phyloP scores from a whole-genome alignment of 2,329 filamentous ascomycete genomes.

The Talaromyces sp. region DNA sequence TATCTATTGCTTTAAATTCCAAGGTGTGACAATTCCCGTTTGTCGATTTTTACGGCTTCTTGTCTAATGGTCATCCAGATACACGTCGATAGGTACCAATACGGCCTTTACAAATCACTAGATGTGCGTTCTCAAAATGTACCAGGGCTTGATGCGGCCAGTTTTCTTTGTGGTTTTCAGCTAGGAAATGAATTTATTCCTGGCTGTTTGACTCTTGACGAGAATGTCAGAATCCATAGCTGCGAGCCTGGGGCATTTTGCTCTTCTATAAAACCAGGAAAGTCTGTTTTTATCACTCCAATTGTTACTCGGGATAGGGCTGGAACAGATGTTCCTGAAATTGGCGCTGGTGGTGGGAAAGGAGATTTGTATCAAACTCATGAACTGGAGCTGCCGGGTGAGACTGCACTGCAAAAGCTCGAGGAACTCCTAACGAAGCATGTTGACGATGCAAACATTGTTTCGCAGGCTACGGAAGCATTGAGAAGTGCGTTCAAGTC shows the following conservation, averaged over 20 bases:
- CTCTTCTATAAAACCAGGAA: conserved; percentile 33
- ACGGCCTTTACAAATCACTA: conserved; percentile 64
- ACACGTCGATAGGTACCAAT: conserved; percentile 78
- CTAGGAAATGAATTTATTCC: conserved; percentile 64
- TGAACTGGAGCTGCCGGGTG: conserved; percentile 56
- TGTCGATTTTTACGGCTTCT: neutral
- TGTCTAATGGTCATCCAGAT: conserved; percentile 44
- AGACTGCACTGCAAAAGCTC: conserved; percentile 46
- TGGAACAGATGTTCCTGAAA: conserved; percentile 62
- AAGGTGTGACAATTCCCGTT: conserved; percentile 40
- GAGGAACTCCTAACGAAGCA: conserved; percentile 45
- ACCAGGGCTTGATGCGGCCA: conserved; percentile 51
- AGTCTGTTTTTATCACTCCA: conserved; percentile 70
- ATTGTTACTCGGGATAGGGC: conserved; percentile 58
- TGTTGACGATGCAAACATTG: conserved; percentile 23
- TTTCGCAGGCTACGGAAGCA: conserved; percentile 23
- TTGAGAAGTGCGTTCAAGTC: conserved; percentile 28
- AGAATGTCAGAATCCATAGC: conserved; percentile 67
- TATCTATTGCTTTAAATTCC: conserved; percentile 64
- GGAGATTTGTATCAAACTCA: conserved; percentile 65
- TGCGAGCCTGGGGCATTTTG: conserved; percentile 65
- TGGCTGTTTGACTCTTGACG: conserved; percentile 65
- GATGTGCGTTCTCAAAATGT: conserved; percentile 36
- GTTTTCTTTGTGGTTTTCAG: conserved; percentile 65
- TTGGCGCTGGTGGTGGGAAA: conserved; percentile 72